Base-by-base conservation (phyloP, 1,139 yeast species). In the Saccharomyces hybrid region DNA sequence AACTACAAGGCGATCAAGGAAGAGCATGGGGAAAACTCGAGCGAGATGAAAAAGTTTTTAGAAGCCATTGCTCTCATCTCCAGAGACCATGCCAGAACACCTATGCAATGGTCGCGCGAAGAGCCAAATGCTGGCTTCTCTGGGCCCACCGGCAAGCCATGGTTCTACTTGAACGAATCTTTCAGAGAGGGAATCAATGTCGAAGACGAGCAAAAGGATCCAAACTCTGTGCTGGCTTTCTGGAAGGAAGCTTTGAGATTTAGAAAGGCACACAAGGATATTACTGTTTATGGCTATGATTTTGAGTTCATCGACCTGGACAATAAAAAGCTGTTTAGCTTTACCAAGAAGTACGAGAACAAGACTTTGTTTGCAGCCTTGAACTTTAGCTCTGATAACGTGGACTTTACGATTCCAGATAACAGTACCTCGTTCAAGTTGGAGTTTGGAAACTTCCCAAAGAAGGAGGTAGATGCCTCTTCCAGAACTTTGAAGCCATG, bases 151-250 rank as follows among this genome's bases (percentile, higher is more conserved):
- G 78, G 71, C 31, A 69, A 69, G 57, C 84, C 86, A 27, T 82
- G 86, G 86, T 80, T 77, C 68, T 71, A 75, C 57, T 77, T 78
- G 58, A 78, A 78, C 61, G 81, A 78, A 55, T 76, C 78, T 61
- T 80, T 77, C 67, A 70, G 67, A 57, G 76, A 75, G 49, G 59
- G 59, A 19, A 72, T 79, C 62, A 81, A 82, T 61, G 84, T 75
- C 44, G 76, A 72, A 14, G 62, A 71, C 1, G 84, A 82, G 66
- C 61, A 72, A 26, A 57, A 73, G 44, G 83, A 81, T 61, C 76
- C 77, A n/a, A 59, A 73, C 50, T 79, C 84, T 0, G 75, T 79
- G 14, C 72, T 75, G 56, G 63, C 70, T 55, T 81, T 77, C 69
- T 81, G 79, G 76, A 70, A 71, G 56, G 69, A 70, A 58, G 71